phyloP scores from a whole-genome alignment of 768 basidiomycete species.

The Lactifluus hygrophoroides region DNA sequence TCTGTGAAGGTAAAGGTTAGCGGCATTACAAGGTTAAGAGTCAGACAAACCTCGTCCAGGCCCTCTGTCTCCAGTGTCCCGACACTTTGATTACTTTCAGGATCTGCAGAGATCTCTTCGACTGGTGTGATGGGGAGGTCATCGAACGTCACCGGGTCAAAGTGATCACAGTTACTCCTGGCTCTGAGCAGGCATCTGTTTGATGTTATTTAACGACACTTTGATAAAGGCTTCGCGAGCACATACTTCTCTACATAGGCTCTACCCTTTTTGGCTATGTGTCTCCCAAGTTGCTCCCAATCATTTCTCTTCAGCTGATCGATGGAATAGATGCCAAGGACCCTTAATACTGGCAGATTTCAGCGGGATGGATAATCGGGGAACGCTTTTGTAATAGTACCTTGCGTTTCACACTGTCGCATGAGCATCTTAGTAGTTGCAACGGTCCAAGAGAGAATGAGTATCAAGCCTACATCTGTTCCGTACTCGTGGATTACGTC shows the following conservation, averaged over 20 bases:
- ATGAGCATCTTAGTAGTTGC: background rate
- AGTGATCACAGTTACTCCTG: background rate
- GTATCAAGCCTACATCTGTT: slow-evolving; percentile 6
- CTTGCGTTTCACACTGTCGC: slow-evolving; percentile 9
- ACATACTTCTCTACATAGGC: slow-evolving; percentile 1
- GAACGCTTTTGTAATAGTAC: background rate
- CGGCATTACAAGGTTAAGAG: background rate
- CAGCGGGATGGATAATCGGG: background rate
- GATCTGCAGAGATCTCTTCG: background rate
- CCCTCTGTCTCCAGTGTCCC: background rate
- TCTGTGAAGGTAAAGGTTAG: background rate
- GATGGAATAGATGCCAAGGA: slow-evolving; percentile 6
- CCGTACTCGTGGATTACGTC: slow-evolving; percentile 12
- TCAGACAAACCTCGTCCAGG: slow-evolving; percentile 4
- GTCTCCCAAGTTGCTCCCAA: slow-evolving; percentile 4
- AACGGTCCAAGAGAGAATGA: background rate
- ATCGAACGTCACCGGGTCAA: slow-evolving; percentile 1
- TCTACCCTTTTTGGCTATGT: background rate
- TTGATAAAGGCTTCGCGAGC: background rate
- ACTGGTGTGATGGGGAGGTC: background rate
- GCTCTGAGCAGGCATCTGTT: slow-evolving; percentile 12
- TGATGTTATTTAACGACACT: background rate
- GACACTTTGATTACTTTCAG: background rate
- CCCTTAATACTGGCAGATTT: background rate
- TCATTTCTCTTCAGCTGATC: slow-evolving; percentile 7